Conservation (phyloP, 2,329 filamentous ascomycete species). For the Biscogniauxia marginata region DNA sequence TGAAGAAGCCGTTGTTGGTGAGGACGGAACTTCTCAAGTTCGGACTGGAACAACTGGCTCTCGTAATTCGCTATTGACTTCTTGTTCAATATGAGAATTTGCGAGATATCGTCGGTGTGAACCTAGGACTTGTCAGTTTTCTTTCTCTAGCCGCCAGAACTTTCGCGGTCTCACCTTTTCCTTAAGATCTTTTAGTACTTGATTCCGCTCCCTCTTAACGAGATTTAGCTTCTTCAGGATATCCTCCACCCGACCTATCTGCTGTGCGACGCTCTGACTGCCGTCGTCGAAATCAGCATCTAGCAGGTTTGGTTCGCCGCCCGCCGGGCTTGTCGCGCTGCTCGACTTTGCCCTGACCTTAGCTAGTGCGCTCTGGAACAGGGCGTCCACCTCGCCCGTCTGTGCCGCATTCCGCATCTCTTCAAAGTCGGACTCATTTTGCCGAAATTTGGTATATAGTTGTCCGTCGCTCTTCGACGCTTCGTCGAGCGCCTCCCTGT, state of each 20-base stretch:
- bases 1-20: constrained; percentile 90
- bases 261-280: constrained; percentile 77
- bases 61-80: constrained; percentile 94
- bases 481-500: constrained; percentile 85
- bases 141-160: constrained; percentile 3
- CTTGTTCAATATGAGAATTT: constrained; percentile 96
- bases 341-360: constrained; percentile 69
- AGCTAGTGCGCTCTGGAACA: constrained; percentile 85
- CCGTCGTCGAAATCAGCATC: constrained; percentile 89
- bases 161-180: constrained; percentile 72
- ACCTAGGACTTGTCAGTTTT: constrained; percentile 55
- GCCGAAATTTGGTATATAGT: constrained; percentile 77
- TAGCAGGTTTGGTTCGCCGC: constrained; percentile 73
- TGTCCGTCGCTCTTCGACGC: constrained; percentile 83
- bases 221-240: constrained; percentile 87
- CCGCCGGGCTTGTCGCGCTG: constrained; percentile 59
- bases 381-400: constrained; percentile 78
- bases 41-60: constrained; percentile 86
- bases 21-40: constrained; percentile 94
- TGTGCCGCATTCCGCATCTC: constrained; percentile 92
- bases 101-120: constrained; percentile 95
- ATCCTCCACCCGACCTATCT: constrained; percentile 86
- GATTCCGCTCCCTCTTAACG: constrained; percentile 86
- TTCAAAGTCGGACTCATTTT: constrained; percentile 86
- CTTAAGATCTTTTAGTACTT: constrained; percentile 94